Evolutionary conservation across 805 yeast genomes (phyloP).

Genomic region (Nakazawaea laoshanensis): DNA sequence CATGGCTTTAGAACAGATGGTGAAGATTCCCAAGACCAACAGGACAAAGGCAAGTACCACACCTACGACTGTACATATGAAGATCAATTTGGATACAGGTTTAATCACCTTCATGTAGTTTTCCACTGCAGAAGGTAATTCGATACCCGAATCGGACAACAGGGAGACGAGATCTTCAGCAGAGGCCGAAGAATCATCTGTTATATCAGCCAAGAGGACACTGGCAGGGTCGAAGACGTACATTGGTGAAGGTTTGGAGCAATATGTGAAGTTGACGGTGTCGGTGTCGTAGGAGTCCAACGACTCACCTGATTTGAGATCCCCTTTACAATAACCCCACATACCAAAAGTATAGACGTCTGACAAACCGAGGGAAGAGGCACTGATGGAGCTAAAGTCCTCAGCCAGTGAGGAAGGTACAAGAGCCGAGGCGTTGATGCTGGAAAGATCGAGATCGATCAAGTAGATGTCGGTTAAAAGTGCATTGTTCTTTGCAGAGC

Average conservation of each 20-base stretch:
- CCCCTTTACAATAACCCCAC: slow-evolving; percentile 58
- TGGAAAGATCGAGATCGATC: slow-evolving; percentile 36
- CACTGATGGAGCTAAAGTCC: slow-evolving; percentile 8
- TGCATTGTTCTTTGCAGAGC: slow-evolving; percentile 32
- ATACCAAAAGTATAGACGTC: slow-evolving; percentile 47
- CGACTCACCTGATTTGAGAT: slow-evolving; percentile 7
- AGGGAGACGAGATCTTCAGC: slow-evolving; percentile 5
- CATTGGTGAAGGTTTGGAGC: slow-evolving; percentile 46
- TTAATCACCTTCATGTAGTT: slow-evolving; percentile 36
- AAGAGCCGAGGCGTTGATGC: slow-evolving; percentile 18
- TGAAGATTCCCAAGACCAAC: slow-evolving; percentile 33
- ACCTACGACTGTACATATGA: slow-evolving; percentile 43
- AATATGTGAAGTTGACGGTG: slow-evolving; percentile 30
- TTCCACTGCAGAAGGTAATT: slow-evolving; percentile 47
- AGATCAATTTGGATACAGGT: slow-evolving; percentile 47
- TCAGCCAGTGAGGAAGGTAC: slow-evolving; percentile 10
- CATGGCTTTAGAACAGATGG: slow-evolving; percentile 37
- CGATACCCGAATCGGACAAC: slow-evolving; percentile 19
- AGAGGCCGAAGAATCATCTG: slow-evolving; percentile 16
- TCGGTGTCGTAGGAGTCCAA: slow-evolving; percentile 13
- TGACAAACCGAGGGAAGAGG: slow-evolving; percentile 26
- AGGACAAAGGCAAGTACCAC: slow-evolving; percentile 33
- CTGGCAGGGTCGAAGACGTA: slow-evolving; percentile 47
- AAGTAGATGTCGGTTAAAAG: slow-evolving; percentile 38
- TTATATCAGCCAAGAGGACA: slow-evolving; percentile 16